Evolutionary conservation across 768 basidiomycete genomes (phyloP).

Genomic region (Kwoniella sp.): DNA sequence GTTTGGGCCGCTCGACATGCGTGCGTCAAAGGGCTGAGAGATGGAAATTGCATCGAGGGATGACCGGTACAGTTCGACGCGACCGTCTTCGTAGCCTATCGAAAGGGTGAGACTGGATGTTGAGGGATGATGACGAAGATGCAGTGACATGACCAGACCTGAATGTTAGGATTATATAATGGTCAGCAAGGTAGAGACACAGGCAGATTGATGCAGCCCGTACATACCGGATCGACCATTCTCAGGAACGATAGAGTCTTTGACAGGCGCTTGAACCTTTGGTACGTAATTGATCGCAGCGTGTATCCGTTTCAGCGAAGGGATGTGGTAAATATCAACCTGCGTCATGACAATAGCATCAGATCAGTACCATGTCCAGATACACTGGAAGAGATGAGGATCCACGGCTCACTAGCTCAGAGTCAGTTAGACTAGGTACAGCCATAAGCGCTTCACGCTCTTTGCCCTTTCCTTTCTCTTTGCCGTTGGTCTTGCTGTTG

Average conservation of each 20-base stretch:
- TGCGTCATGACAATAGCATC: slow-evolving; percentile 48
- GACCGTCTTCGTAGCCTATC: slow-evolving; percentile 82
- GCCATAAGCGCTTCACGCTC: slow-evolving; percentile 63
- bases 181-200: too few species aligned
- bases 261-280: background rate
- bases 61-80: slow-evolving; percentile 65
- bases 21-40: background rate
- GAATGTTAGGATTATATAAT: background rate
- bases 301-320: slow-evolving; percentile 70
- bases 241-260: slow-evolving; percentile 7
- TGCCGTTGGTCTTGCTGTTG: background rate
- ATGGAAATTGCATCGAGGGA: background rate
- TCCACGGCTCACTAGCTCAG: slow-evolving; percentile 66
- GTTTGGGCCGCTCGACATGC: slow-evolving; percentile 32
- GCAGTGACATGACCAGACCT: slow-evolving; percentile 90
- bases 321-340: slow-evolving; percentile 87
- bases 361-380: background rate
- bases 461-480: slow-evolving; percentile 26
- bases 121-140: slow-evolving; percentile 61
- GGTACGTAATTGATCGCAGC: slow-evolving; percentile 70
- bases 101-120: slow-evolving; percentile 63
- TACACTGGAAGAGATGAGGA: too few species aligned
- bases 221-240: slow-evolving; percentile 4
- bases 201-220: too few species aligned
- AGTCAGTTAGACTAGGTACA: slow-evolving; percentile 85